Base-by-base conservation (phyloP, 1,284 basidiomycete genomes). In the Tilletia walkeri region DNA sequence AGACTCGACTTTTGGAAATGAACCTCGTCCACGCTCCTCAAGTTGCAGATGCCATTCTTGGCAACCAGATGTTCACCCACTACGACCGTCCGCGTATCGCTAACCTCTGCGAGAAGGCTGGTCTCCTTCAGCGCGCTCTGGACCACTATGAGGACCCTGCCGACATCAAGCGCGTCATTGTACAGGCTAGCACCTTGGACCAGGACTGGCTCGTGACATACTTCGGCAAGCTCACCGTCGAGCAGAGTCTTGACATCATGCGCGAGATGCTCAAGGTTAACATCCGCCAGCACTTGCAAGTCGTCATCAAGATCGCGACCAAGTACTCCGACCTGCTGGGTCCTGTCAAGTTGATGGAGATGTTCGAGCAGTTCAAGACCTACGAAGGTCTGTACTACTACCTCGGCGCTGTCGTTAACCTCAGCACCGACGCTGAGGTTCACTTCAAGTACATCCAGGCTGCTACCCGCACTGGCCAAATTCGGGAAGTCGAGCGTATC, bases 371-470 rank as follows among this genome's bases (percentile, higher is more conserved):
- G 67, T 99, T 94, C 89, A 99, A 98, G 88, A 95, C 90, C 73
- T 98, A 95, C 78, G 96, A 99, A 85, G 93, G 94, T 84, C 89
- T 99, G 20, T 99, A 99, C 87, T 99, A 99, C 86, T 95, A 94
- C 85, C 89, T 95, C 72, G 94, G 96, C 63, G 97, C 95, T 6
- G 89, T 99, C 76, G 96, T 99, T 84, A 99, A 99, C 86, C 88
- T 99, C 75, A 93, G 91, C 84, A 89, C 93, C 84, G 96, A 99
- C 85, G 88, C 93, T 18, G 96, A 99, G 85, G 96, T 99, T 2
- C 93, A 98, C 87, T 99, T 98, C 90, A 99, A 99, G 88, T 99
- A 99, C 86, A 98, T 99, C 81, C 96, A 99, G 84, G 96, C 96
- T 45, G 96, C 96, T 10, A 97, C 95, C 1, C 91, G 96, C 56